Conservation (phyloP, 495 filamentous ascomycete genomes). For the Monascus purpureus region DNA sequence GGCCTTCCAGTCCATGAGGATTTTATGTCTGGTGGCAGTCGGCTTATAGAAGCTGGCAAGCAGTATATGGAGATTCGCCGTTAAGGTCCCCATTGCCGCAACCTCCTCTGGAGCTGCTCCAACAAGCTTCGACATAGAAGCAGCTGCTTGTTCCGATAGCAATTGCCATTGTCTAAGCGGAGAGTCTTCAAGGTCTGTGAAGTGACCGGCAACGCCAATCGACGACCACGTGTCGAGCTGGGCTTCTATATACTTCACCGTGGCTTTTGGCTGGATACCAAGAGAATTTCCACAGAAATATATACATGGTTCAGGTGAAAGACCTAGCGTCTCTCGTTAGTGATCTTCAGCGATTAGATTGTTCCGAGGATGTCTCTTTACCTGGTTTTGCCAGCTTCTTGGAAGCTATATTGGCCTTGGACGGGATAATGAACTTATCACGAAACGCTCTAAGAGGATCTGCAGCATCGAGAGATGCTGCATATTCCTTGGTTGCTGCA, state of each 20-base stretch:
- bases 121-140: slow-evolving; percentile 66
- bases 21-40: slow-evolving; percentile 58
- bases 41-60: slow-evolving; percentile 87
- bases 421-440: slow-evolving; percentile 71
- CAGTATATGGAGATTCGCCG: slow-evolving; percentile 78
- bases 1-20: slow-evolving; percentile 85
- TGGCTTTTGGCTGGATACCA: slow-evolving; percentile 73
- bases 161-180: slow-evolving; percentile 68
- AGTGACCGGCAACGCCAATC: slow-evolving; percentile 85
- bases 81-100: slow-evolving; percentile 85
- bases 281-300: slow-evolving; percentile 96
- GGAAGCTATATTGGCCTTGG: slow-evolving; percentile 59
- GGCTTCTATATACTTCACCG: slow-evolving; percentile 52
- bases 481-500: slow-evolving; percentile 37
- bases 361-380: slow-evolving; percentile 9
- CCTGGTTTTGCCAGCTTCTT: slow-evolving; percentile 43
- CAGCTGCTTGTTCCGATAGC: slow-evolving; percentile 55
- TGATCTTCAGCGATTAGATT: background rate
- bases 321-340: slow-evolving; percentile 17
- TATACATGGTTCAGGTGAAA: slow-evolving; percentile 39
- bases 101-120: slow-evolving; percentile 68
- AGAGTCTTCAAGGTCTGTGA: slow-evolving; percentile 61
- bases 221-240: slow-evolving; percentile 82
- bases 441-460: slow-evolving; percentile 57
- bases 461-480: slow-evolving; percentile 47